Evolutionary conservation across 2,329 filamentous ascomycete species (phyloP), one percentile per base, ranked within the genome.

Genomic region (Alternaria panax): DNA sequence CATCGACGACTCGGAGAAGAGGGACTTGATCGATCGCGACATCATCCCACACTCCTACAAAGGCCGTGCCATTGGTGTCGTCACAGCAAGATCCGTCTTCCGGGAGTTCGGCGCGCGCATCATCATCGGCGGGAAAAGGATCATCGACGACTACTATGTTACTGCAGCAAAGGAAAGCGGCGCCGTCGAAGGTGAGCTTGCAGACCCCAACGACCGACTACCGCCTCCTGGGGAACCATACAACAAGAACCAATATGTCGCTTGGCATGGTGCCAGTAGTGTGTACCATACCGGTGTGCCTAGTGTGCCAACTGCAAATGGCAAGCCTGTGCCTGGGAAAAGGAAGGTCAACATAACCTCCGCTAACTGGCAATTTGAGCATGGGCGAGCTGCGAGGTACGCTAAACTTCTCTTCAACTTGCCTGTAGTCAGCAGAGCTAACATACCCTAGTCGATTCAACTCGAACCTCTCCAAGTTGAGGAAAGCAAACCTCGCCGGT

Each of bases 21-120:
- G 90, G 61, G 93, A 98, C 79, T 87, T 99, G 82, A 99, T 99
- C 74, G 92, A 96, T 68, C 89, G 95, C 61, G 91, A 96, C 6
- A 90, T 99, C 74, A 97, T 99, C 64, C 95, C 95, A 1, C 95
- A 97, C 82, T 97, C 93, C 27, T 99, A 99, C 87, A 99, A 98
- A 79, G 95, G 95, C 60, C 92, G 95, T 53, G 92, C 94, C 5
- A 99, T 99, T 76, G 95, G 95, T 76, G 93, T 99, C 27, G 93
- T 97, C 46, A 97, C 95, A 16, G 95, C 95, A 48, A 90, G 95
- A 45, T 98, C 95, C 1, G 95, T 99, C 16, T 99, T 98, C 78
- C 88, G 95, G 58, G 95, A 99, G 78, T 99, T 99, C 69, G 95
- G 95, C 58, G 92, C 95, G 7, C 88, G 92, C 64, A 99, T 99